These are phyloP conservation scores for Hypoxylon sp. DNA, from an alignment of 2,329 filamentous ascomycete species.

Conservation along the genomic window DNA sequence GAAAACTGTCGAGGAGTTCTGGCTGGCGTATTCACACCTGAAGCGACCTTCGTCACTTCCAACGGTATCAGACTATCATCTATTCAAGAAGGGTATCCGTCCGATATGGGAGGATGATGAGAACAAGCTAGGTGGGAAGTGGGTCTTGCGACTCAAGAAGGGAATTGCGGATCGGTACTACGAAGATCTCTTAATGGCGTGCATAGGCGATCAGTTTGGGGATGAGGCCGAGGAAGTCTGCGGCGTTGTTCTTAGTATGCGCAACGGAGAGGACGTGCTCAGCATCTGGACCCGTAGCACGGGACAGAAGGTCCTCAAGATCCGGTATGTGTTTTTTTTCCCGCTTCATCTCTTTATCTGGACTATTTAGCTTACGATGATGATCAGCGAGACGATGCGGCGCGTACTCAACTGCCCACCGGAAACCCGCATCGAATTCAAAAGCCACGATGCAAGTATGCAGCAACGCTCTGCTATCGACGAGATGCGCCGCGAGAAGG, in stretches of 20 bases:
- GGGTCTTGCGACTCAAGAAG: conserved; percentile 97
- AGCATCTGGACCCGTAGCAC: conserved; percentile 98
- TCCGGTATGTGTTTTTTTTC: conserved; percentile 74
- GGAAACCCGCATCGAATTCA: conserved; percentile 94
- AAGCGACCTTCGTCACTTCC: conserved; percentile 90
- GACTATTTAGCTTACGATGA: conserved; percentile 36
- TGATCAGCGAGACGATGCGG: conserved; percentile 90
- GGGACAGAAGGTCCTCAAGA: conserved; percentile 94
- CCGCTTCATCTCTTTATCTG: background rate
- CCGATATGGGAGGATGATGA: conserved; percentile 99
- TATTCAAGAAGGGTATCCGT: conserved; percentile 96
- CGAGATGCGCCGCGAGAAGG: conserved; percentile 90
- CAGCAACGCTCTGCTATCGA: conserved; percentile 91
- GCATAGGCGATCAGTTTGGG: conserved; percentile 93
- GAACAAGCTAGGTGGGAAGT: conserved; percentile 96
- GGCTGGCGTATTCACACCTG: conserved; percentile 88
- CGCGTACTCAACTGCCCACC: conserved; percentile 86
- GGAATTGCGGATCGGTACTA: conserved; percentile 96
- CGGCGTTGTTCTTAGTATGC: conserved; percentile 92
- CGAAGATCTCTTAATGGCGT: conserved; percentile 92
- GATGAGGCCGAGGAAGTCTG: conserved; percentile 96
- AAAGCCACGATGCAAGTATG: conserved; percentile 96
- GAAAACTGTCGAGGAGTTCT: conserved; percentile 89
- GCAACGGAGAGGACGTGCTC: conserved; percentile 95
- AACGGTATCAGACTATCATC: conserved; percentile 95